A percentile compares a stretch with the other conserved stretches of the same genome.
These are phyloP conservation scores for Cyclotella atomus DNA, from an alignment of 108 stramenopile genomes.

Conservation along the genomic window DNA sequence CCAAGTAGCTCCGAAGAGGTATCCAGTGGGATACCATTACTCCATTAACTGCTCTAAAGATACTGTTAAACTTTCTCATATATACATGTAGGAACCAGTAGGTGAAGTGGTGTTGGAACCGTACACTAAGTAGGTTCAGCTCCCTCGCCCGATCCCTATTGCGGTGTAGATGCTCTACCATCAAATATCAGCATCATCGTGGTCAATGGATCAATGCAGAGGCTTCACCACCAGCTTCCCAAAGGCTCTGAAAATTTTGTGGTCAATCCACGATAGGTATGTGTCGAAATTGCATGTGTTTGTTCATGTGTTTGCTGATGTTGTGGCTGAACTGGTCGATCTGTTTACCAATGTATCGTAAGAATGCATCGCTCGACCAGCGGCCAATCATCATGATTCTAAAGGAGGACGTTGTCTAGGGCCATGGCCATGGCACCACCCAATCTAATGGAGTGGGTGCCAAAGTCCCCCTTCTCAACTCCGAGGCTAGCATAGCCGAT, in stretches of 20 bases:
- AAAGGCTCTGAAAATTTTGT: background rate
- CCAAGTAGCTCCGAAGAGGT: too few relatives aligned
- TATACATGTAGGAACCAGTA: too few relatives aligned
- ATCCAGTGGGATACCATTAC: too few relatives aligned
- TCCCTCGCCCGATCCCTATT: too few relatives aligned
- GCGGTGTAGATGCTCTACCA: too few relatives aligned
- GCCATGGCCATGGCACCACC: constrained; percentile 33
- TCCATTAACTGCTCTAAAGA: too few relatives aligned
- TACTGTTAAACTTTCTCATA: too few relatives aligned
- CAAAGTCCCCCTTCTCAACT: constrained; percentile 5
- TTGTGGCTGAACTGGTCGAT: constrained; percentile 23
- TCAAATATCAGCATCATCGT: too few relatives aligned
- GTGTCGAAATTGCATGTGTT: background rate
- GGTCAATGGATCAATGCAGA: too few relatives aligned
- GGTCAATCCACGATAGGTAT: background rate
- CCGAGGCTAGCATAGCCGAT: constrained; percentile 18
- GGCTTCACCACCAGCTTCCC: background rate
- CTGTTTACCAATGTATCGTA: constrained; percentile 19
- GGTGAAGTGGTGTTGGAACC: too few relatives aligned
- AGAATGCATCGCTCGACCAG: constrained; percentile 24
- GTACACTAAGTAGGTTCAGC: too few relatives aligned
- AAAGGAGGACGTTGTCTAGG: constrained; percentile 14
- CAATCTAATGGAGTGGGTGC: constrained; percentile 28
- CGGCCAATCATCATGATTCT: constrained; percentile 29
- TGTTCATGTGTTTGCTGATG: background rate